Evolutionary conservation across 1,284 basidiomycete species (phyloP).

Genomic region (Paramarasmius palmivorus): DNA sequence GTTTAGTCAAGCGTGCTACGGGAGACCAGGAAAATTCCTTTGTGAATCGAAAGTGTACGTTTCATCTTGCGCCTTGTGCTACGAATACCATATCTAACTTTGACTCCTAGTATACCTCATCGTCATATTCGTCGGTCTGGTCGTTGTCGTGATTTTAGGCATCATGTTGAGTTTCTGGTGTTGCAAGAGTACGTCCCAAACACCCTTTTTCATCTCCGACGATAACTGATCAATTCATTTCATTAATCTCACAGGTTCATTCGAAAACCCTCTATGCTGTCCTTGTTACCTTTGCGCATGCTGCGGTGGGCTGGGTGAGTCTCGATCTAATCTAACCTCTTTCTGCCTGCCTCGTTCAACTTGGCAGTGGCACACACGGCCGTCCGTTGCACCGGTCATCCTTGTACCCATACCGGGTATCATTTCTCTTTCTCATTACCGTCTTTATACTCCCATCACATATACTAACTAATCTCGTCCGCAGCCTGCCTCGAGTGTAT

Average conservation of each 20-base stretch:
- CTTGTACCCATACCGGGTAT: conserved; percentile 6
- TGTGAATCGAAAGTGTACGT: conserved; percentile 39
- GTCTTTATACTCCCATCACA: background rate
- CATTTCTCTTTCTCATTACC: background rate
- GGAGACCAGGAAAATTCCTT: conserved; percentile 30
- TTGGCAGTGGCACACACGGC: background rate
- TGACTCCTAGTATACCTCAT: conserved; percentile 48
- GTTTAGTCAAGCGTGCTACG: conserved; percentile 33
- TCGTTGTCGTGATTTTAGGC: conserved; percentile 48
- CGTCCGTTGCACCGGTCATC: conserved; percentile 12
- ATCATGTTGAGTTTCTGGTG: conserved; percentile 62
- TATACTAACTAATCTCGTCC: background rate
- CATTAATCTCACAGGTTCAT: conserved; percentile 38
- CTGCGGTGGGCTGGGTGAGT: conserved; percentile 60
- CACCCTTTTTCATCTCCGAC: background rate
- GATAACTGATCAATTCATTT: background rate
- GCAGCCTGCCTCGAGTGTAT: conserved; percentile 55
- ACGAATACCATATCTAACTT: background rate
- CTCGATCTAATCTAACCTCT: background rate
- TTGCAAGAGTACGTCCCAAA: conserved; percentile 42
- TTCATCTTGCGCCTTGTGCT: background rate
- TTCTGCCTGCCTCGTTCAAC: conserved; percentile 10
- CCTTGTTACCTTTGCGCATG: conserved; percentile 68
- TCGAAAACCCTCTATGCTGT: conserved; percentile 60
- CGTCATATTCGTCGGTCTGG: conserved; percentile 54